Percentiles rank a stretch among this genome's conserved stretches.
Evolutionary conservation across 805 yeast genomes (phyloP).

Genomic region (Hagleromyces aurorensis): DNA sequence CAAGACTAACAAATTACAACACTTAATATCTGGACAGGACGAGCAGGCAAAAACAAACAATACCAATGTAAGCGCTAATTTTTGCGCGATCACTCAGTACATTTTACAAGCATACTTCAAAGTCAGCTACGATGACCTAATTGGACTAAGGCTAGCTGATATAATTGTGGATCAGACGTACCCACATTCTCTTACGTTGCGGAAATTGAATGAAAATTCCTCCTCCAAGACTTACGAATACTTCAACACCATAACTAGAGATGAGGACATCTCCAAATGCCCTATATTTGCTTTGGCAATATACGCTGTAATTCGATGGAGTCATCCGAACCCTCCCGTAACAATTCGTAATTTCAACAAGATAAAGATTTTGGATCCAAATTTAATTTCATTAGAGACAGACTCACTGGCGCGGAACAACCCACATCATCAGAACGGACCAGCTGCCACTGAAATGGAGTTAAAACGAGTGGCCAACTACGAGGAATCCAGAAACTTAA

Average conservation of each 20-base stretch:
- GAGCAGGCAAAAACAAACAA: slow-evolving; percentile 12
- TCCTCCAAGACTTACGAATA: slow-evolving; percentile 25
- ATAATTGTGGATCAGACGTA: slow-evolving; percentile 31
- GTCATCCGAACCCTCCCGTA: slow-evolving; percentile 22
- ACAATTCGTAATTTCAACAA: slow-evolving; percentile 18
- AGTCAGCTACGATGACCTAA: slow-evolving; percentile 16
- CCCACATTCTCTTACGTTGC: slow-evolving; percentile 28
- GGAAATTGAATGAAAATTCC: slow-evolving; percentile 25
- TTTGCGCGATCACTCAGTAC: slow-evolving; percentile 25
- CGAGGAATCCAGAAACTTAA: slow-evolving; percentile 20
- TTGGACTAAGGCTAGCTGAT: slow-evolving; percentile 22
- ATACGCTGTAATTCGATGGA: slow-evolving; percentile 28
- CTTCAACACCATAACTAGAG: slow-evolving; percentile 29
- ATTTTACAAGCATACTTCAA: slow-evolving; percentile 27
- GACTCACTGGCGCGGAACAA: slow-evolving; percentile 5
- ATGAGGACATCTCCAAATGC: slow-evolving; percentile 26
- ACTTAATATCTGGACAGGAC: slow-evolving; percentile 15
- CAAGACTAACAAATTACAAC: slow-evolving; percentile 16
- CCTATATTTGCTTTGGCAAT: slow-evolving; percentile 29
- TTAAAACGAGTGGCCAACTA: slow-evolving; percentile 16
- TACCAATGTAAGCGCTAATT: slow-evolving; percentile 15
- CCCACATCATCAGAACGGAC: slow-evolving; percentile 2
- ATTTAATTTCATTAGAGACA: slow-evolving; percentile 12
- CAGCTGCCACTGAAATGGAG: slow-evolving; percentile 5
- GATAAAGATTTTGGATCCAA: slow-evolving; percentile 18